Evolutionary conservation across 106 monocot species (phyloP).

Genomic region (Chionographis japonica): DNA sequence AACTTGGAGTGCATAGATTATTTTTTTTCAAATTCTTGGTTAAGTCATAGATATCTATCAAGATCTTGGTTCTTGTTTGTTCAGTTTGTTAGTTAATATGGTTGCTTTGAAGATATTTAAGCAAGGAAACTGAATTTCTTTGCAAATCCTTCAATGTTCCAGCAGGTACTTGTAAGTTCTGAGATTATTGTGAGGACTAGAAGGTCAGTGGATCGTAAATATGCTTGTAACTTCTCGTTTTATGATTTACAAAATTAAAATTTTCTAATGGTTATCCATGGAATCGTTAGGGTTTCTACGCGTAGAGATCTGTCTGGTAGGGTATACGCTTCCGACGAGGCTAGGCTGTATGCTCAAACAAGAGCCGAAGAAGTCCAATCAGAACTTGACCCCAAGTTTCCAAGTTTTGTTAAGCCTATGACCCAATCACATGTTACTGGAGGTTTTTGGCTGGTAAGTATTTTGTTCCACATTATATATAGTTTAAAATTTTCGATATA

Average conservation of each 20-base stretch:
- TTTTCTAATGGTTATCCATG: not conserved
- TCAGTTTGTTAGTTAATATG: not conserved
- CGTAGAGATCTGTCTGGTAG: constrained; percentile 30
- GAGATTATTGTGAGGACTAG: constrained; percentile 23
- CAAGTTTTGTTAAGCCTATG: constrained; percentile 80
- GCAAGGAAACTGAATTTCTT: no score
- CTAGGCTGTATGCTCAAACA: constrained; percentile 42
- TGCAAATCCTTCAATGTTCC: not conserved
- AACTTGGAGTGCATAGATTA: no score
- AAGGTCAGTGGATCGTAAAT: constrained; percentile 14
- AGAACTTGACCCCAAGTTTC: constrained; percentile 31
- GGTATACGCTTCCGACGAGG: constrained; percentile 75
- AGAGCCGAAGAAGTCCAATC: constrained; percentile 48
- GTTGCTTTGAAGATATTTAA: no score
- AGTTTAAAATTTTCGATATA: not conserved
- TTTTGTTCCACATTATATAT: no score
- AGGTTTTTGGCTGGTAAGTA: constrained; percentile 86
- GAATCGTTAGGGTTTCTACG: constrained; percentile 1
- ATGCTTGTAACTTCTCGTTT: not conserved
- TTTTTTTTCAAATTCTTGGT: no score
- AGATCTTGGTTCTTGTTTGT: not conserved
- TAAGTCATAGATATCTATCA: no score
- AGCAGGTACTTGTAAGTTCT: not conserved
- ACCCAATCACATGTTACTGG: constrained; percentile 81
- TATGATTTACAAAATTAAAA: no score